phyloP scores from a whole-genome alignment of 345 rosid genomes.

The Brassica nigra region DNA sequence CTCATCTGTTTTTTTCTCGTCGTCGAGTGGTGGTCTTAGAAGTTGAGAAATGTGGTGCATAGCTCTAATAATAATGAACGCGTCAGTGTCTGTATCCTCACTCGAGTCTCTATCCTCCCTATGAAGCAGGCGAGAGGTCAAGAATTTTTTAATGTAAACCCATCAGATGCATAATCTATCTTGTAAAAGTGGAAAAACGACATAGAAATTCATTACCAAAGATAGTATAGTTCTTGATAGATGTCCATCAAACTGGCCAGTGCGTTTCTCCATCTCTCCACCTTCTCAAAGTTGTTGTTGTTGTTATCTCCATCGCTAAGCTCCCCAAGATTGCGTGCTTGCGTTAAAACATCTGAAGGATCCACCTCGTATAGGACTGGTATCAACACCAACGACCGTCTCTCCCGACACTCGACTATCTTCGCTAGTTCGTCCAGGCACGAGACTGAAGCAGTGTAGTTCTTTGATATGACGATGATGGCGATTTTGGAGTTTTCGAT shows the following conservation, averaged over 20 bases:
- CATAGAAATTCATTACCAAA: background rate
- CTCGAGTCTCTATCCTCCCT: background rate
- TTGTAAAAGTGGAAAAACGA: too few relatives aligned
- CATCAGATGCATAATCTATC: background rate
- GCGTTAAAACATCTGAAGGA: background rate
- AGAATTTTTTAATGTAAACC: background rate
- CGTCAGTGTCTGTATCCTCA: background rate
- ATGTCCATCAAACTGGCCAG: background rate
- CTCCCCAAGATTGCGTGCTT: background rate
- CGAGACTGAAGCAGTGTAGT: background rate
- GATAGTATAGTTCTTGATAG: background rate
- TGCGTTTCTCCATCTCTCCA: background rate
- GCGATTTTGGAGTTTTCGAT: background rate
- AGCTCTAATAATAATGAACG: background rate
- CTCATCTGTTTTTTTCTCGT: too few relatives aligned
- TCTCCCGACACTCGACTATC: background rate
- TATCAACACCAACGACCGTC: background rate
- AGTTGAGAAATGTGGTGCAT: background rate
- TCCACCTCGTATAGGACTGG: background rate
- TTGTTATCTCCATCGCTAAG: background rate
- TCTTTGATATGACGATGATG: background rate
- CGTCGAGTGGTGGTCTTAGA: background rate
- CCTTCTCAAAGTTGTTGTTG: background rate
- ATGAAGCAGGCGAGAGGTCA: background rate
- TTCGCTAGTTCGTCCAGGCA: background rate